A percentile compares a stretch with the other conserved stretches of the same genome.
These are phyloP conservation scores for Thinopyrum elongatum DNA, from an alignment of 176 grass and related monocot species.

Conservation along the genomic window DNA sequence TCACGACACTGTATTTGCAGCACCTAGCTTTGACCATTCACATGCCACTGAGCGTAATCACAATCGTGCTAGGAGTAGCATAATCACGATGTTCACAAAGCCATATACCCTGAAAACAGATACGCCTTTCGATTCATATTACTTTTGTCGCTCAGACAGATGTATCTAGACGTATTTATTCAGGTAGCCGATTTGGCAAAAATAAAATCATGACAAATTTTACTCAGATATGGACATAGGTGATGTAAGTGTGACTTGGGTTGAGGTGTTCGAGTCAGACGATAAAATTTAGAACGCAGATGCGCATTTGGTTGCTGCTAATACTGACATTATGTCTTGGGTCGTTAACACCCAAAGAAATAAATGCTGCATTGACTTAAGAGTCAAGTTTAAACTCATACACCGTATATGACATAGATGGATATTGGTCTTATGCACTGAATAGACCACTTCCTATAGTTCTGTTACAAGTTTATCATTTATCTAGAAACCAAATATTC, in stretches of 20 bases:
- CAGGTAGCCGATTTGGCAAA: background rate
- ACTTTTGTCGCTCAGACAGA: no score
- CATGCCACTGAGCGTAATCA: conserved; percentile 80
- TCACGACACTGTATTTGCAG: background rate
- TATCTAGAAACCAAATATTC: background rate
- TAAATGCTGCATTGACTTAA: background rate
- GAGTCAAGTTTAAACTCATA: background rate
- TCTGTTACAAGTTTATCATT: background rate
- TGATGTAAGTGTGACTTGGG: background rate
- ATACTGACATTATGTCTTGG: background rate
- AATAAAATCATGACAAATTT: background rate
- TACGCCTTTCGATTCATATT: no score
- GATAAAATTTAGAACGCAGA: background rate
- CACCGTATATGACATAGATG: background rate
- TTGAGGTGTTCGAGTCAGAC: background rate
- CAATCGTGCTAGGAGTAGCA: conserved; percentile 68
- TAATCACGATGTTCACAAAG: conserved; percentile 84
- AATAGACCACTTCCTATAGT: background rate
- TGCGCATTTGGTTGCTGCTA: background rate
- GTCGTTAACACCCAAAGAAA: background rate
- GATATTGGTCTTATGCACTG: background rate
- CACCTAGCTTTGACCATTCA: conserved; percentile 2
- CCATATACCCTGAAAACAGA: conserved; percentile 72
- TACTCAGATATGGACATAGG: background rate
- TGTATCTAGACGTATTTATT: background rate